Base-by-base conservation (phyloP, 2,329 filamentous ascomycete genomes). In the Aurifilum marmelostoma region DNA sequence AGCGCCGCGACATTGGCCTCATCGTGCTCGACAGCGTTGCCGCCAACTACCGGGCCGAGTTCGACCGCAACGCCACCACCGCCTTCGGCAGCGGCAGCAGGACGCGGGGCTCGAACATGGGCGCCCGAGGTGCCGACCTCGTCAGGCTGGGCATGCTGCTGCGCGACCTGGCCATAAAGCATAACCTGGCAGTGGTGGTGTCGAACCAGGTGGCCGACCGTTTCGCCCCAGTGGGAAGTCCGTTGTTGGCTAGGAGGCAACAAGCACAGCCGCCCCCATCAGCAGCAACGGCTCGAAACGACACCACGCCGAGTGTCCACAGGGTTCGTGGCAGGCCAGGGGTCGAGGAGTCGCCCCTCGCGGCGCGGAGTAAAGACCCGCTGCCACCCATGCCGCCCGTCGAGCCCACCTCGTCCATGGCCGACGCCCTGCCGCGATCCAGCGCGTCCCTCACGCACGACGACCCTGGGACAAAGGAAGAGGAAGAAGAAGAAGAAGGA, bases 161-260 rank as follows among this genome's bases (percentile, higher is more conserved):
- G 29, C 88, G 94, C 47, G 86, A 90, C 52, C 82, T 98, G 1
- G 96, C 96, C 0, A 87, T 88, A 50, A 87, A 86, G 56, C 84
- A 97, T 75, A 85, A 91, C 72, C 83, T 97, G 60, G 94, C 94
- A 32, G 85, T 99, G 37, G 94, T 99, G 0, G 92, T 97, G 3
- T 92, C 95, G 6, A 99, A 99, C 77, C 96, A 99, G 79, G 95
- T 99, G 39, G 92, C 93, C 7, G 96, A 99, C 80, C 90, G 94
- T 5, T 97, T 99, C 74, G 72, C 76, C 66, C 76, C 65, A 39
- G 52, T 12, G 43, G 24, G 62, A 21, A 59, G 39, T 61, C 71
- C 67, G 37, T 67, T 75, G 8, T 67, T 66, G 63, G 74, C 72
- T 63, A 62, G 72, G 52, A 62, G 72, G 54, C 24, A 72, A 67